Conservation (phyloP, 1,284 basidiomycete species). For the Malassezia sympodialis region DNA sequence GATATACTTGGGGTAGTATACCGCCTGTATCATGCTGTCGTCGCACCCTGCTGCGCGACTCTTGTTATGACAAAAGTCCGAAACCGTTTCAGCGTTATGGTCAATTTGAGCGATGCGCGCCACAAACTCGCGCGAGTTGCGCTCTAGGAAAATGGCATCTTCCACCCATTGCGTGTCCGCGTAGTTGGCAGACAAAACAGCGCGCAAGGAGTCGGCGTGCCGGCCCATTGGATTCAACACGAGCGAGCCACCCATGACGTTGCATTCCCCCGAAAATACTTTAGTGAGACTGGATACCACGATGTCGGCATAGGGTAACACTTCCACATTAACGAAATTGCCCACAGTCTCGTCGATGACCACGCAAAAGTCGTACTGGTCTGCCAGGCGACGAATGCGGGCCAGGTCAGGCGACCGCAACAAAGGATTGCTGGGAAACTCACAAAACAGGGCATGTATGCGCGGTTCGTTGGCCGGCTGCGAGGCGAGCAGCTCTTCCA, state of each 20-base stretch:
- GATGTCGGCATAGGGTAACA: slow-evolving; percentile 77
- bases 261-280: slow-evolving; percentile 86
- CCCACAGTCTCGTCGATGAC: slow-evolving; percentile 93
- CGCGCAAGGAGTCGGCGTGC: slow-evolving; percentile 61
- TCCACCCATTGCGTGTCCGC: slow-evolving; percentile 83
- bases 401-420: slow-evolving; percentile 70
- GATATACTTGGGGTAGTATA: slow-evolving; percentile 80
- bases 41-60: slow-evolving; percentile 28
- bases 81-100: slow-evolving; percentile 69
- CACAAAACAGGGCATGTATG: slow-evolving; percentile 56
- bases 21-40: slow-evolving; percentile 61
- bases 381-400: slow-evolving; percentile 69
- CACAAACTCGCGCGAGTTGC: slow-evolving; percentile 87
- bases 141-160: slow-evolving; percentile 92
- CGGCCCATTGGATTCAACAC: slow-evolving; percentile 65
- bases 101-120: slow-evolving; percentile 69
- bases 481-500: slow-evolving; percentile 60
- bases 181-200: slow-evolving; percentile 57
- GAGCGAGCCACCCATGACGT: slow-evolving; percentile 80
- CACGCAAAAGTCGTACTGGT: slow-evolving; percentile 76
- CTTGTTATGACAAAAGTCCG: slow-evolving; percentile 57
- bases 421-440: slow-evolving; percentile 90
- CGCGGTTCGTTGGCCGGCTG: slow-evolving; percentile 44
- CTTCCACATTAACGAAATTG: slow-evolving; percentile 89
- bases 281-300: slow-evolving; percentile 90